Conservation (phyloP, 2,329 filamentous ascomycete species). For the Westerdykella aurantiaca region DNA sequence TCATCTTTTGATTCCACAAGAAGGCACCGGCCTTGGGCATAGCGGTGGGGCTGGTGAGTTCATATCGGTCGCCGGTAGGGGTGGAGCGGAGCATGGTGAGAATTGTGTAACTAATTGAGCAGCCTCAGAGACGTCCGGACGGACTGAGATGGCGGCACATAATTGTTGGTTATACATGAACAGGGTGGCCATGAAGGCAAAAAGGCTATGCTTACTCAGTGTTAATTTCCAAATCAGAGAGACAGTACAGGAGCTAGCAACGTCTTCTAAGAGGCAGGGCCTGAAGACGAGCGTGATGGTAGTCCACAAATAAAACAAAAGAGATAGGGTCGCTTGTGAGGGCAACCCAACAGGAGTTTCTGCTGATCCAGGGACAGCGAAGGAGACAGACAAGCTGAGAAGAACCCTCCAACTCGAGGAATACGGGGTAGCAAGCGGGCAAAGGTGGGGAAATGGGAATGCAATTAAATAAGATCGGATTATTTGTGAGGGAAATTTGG, state of each 20-base stretch:
- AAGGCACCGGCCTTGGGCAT: slow-evolving; percentile 53
- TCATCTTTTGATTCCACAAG: slow-evolving; percentile 57
- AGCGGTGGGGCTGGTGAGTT: slow-evolving; percentile 51
- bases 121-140: slow-evolving; percentile 6
- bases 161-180: slow-evolving; percentile 21
- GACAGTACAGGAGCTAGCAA: slow-evolving; percentile 5
- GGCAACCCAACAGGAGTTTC: slow-evolving; percentile 3
- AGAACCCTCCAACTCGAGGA: background rate
- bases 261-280: slow-evolving; percentile 8
- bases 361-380: slow-evolving; percentile 1
- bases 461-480: background rate
- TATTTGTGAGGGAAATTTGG: slow-evolving; percentile 2
- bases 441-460: background rate
- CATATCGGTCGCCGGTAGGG: slow-evolving; percentile 49
- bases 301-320: slow-evolving; percentile 2
- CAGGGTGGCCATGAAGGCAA: slow-evolving; percentile 14
- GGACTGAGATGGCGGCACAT: slow-evolving; percentile 12
- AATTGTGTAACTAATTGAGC: slow-evolving; percentile 6
- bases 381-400: background rate
- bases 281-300: slow-evolving; percentile 3
- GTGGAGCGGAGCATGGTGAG: slow-evolving; percentile 36
- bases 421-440: too few species aligned
- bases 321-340: slow-evolving; percentile 2
- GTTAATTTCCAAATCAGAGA: slow-evolving; percentile 10
- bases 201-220: slow-evolving; percentile 25